Evolutionary conservation across 164 flowering plant species (phyloP).

Genomic region (Macadamia tetraphylla): DNA sequence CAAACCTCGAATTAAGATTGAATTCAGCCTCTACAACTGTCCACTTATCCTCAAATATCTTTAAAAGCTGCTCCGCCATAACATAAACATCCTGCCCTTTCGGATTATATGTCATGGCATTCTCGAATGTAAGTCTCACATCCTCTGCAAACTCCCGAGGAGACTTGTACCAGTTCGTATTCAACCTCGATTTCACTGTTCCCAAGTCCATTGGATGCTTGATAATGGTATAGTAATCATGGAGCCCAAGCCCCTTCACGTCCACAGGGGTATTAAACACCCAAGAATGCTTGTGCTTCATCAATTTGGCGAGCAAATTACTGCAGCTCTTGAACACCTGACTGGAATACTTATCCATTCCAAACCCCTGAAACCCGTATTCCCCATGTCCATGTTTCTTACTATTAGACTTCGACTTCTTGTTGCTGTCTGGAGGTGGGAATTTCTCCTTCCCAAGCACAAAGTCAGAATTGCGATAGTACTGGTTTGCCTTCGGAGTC

Average conservation of each 20-base stretch:
- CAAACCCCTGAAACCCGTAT: conserved; percentile 13
- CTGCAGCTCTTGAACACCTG: conserved; percentile 41
- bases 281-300: conserved; percentile 81
- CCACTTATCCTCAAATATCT: conserved; percentile 67
- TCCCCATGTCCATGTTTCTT: conserved; percentile 43
- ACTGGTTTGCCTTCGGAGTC: conserved; percentile 80
- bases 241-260: conserved; percentile 52
- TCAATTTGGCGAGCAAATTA: conserved; percentile 46
- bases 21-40: conserved; percentile 33
- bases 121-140: conserved; percentile 69
- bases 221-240: conserved; percentile 59
- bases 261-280: conserved; percentile 76
- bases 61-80: conserved; percentile 57
- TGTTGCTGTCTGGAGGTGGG: conserved; percentile 60
- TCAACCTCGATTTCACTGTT: conserved; percentile 55
- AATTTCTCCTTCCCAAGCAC: conserved; percentile 75
- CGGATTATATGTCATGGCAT: conserved; percentile 86
- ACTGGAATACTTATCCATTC: conserved; percentile 24
- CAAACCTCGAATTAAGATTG: conserved; percentile 24
- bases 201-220: conserved; percentile 92
- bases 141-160: conserved; percentile 80
- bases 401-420: conserved; percentile 55
- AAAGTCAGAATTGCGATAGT: conserved; percentile 69
- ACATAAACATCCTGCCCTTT: conserved; percentile 73
- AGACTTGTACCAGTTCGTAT: conserved; percentile 55